Evolutionary conservation across 2,329 filamentous ascomycete species (phyloP).

Genomic region (Pyrenochaeta sp.): DNA sequence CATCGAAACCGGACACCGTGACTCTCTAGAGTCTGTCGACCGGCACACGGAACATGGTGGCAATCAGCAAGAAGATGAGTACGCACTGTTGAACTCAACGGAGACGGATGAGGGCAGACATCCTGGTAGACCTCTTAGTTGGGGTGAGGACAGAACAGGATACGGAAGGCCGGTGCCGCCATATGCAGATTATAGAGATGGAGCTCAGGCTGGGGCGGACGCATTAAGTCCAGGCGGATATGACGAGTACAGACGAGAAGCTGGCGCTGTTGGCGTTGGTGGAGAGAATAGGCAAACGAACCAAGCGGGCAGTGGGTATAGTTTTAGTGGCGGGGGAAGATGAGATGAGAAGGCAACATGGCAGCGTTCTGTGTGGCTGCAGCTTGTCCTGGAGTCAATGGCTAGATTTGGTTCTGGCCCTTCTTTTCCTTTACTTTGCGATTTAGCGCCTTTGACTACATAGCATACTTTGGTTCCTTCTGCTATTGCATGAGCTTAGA

Average conservation of each 20-base stretch:
- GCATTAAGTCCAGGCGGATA: constrained; percentile 49
- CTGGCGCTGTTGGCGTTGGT: constrained; percentile 9
- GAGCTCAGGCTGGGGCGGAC: constrained; percentile 19
- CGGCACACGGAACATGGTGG: constrained; percentile 50
- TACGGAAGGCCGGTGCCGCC: constrained; percentile 26
- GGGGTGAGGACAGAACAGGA: constrained; percentile 44
- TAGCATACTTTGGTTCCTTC: background rate
- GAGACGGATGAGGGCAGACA: constrained; percentile 52
- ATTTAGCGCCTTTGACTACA: constrained; percentile 5
- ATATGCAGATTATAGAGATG: constrained; percentile 52
- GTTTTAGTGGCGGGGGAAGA: constrained; percentile 17
- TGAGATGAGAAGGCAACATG: background rate
- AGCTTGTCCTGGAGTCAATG: constrained; percentile 1
- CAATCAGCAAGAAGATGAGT: constrained; percentile 60
- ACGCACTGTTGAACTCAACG: constrained; percentile 58
- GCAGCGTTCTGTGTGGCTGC: background rate
- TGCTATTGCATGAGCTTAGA: background rate
- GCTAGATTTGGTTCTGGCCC: background rate
- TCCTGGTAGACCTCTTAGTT: constrained; percentile 51
- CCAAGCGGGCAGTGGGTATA: constrained; percentile 28
- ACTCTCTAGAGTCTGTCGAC: constrained; percentile 53
- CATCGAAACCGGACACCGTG: constrained; percentile 51
- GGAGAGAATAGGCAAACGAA: constrained; percentile 8
- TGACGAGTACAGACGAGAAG: constrained; percentile 44
- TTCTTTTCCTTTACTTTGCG: constrained; percentile 3